Evolutionary conservation across 2,329 filamentous ascomycete genomes (phyloP).

Genomic region (Sarocladium brachiariae): DNA sequence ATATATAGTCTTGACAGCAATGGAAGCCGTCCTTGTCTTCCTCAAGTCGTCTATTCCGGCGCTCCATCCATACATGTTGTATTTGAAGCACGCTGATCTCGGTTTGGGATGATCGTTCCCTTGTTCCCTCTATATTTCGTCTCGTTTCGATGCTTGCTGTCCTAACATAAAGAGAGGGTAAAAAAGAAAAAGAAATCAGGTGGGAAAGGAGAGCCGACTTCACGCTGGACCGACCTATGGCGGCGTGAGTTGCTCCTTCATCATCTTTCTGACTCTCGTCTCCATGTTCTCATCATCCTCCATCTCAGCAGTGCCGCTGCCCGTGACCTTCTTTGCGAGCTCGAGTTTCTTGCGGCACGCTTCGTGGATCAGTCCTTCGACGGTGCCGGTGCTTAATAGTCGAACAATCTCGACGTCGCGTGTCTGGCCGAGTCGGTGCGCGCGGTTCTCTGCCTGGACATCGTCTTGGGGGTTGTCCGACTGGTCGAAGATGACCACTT

Average conservation of each 20-base stretch:
- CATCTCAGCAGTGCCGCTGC: conserved; percentile 24
- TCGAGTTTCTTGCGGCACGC: conserved; percentile 90
- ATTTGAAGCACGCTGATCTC: no score
- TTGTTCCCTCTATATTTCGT: no score
- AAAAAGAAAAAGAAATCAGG: no score
- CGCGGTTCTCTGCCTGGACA: conserved; percentile 95
- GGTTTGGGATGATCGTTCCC: no score
- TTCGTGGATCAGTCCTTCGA: conserved; percentile 89
- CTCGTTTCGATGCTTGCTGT: no score
- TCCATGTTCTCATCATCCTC: conserved; percentile 30
- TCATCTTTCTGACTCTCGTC: conserved; percentile 37
- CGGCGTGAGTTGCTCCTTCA: conserved; percentile 33
- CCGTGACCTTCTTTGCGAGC: conserved; percentile 60
- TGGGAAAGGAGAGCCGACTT: neutral
- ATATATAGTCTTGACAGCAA: no score
- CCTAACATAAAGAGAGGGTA: no score
- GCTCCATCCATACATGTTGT: no score
- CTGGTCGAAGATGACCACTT: conserved; percentile 94
- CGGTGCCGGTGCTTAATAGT: conserved; percentile 71
- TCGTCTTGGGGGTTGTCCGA: conserved; percentile 98
- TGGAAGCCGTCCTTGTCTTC: no score
- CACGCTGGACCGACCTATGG: conserved; percentile 22
- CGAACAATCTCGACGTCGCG: conserved; percentile 85
- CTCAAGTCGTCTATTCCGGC: no score
- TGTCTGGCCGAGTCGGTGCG: conserved; percentile 88